phyloP scores from a whole-genome alignment of 225 moss, liverwort and hornwort genomes.

The Sphagnum tenellum region DNA sequence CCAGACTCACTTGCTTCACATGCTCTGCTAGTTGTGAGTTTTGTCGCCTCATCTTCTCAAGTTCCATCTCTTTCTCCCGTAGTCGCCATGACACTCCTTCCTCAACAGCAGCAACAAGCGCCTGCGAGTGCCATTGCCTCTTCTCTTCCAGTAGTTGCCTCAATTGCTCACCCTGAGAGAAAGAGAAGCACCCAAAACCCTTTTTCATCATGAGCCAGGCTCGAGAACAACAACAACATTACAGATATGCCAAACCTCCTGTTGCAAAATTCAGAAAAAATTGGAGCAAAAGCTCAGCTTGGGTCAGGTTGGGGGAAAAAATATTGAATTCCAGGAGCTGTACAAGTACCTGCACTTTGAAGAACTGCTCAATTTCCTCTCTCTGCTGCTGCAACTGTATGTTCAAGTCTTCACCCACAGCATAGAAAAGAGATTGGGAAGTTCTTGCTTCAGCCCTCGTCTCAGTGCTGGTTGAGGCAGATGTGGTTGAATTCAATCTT shows the following conservation, averaged over 20 bases:
- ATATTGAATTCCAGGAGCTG: no score
- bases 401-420: slow-evolving; percentile 51
- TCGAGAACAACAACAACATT: not conserved
- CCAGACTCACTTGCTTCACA: slow-evolving; percentile 54
- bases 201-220: no score
- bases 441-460: slow-evolving; percentile 37
- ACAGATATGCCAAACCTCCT: not conserved
- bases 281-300: not conserved
- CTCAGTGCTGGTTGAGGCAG: slow-evolving; percentile 57
- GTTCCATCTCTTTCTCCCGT: slow-evolving; percentile 75
- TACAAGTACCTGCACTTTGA: slow-evolving; percentile 64
- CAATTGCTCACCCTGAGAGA: slow-evolving; percentile 64
- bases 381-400: slow-evolving; percentile 65
- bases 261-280: not conserved
- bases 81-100: slow-evolving; percentile 54
- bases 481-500: slow-evolving; percentile 62
- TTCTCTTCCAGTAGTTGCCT: slow-evolving; percentile 75
- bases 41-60: slow-evolving; percentile 60
- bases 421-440: slow-evolving; percentile 41
- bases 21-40: slow-evolving; percentile 72
- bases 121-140: slow-evolving; percentile 53
- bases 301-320: no score
- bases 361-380: slow-evolving; percentile 80
- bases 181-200: not conserved
- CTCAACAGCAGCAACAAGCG: slow-evolving; percentile 61